Conservation (phyloP, 2,329 filamentous ascomycete genomes). For the Cryphonectria japonica region DNA sequence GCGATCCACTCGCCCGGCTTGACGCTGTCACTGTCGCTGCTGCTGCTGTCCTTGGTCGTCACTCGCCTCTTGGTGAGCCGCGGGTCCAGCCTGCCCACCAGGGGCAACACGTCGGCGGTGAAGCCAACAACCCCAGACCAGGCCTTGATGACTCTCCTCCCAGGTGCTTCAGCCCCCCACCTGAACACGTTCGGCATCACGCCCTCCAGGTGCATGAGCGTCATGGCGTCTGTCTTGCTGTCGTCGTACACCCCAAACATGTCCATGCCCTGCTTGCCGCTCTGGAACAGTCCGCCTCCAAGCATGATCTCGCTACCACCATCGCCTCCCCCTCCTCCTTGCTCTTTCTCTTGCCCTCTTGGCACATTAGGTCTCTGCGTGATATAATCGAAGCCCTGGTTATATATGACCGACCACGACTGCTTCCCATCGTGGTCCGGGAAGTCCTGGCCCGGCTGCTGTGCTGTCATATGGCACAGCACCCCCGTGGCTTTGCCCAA, state of each 20-base stretch:
- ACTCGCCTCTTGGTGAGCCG: slow-evolving; percentile 37
- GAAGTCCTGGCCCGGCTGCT: slow-evolving; percentile 45
- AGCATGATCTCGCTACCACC: slow-evolving; percentile 53
- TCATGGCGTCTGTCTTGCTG: slow-evolving; percentile 43
- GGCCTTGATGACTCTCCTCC: slow-evolving; percentile 40
- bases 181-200: slow-evolving; percentile 48
- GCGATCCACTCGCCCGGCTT: slow-evolving; percentile 53
- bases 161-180: slow-evolving; percentile 33
- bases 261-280: slow-evolving; percentile 46
- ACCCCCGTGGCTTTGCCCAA: slow-evolving; percentile 49
- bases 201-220: slow-evolving; percentile 45
- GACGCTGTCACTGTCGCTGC: not conserved
- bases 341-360: slow-evolving; percentile 31
- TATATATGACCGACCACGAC: slow-evolving; percentile 57
- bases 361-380: slow-evolving; percentile 47
- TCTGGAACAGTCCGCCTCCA: slow-evolving; percentile 55
- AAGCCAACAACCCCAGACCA: slow-evolving; percentile 57
- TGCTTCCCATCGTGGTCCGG: slow-evolving; percentile 39
- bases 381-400: slow-evolving; percentile 54
- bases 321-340: no score
- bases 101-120: slow-evolving; percentile 51
- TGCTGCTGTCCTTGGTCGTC: not conserved
- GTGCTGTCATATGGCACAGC: slow-evolving; percentile 55
- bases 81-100: slow-evolving; percentile 50
- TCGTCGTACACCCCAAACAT: slow-evolving; percentile 55